Conservation (phyloP, 169 alveolate genomes). For the Condylostoma magnum region DNA sequence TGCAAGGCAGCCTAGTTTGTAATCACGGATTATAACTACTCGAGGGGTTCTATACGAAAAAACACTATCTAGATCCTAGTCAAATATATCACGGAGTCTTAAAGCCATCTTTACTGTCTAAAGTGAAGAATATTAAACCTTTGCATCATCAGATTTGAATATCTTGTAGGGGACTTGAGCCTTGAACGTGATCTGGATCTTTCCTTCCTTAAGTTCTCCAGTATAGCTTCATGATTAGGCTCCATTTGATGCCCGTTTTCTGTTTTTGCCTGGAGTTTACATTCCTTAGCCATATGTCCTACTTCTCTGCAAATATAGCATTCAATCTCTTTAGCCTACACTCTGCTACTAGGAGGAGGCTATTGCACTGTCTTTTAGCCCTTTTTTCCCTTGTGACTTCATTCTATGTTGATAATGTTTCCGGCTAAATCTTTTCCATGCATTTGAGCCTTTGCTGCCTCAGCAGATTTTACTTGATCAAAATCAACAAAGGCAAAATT, state of each 20-base stretch:
- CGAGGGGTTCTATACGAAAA: constrained; percentile 19
- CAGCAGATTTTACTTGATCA: constrained; percentile 21
- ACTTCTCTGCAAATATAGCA: constrained; percentile 31
- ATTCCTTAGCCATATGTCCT: constrained; percentile 34
- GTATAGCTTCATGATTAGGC: not conserved
- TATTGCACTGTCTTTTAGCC: not conserved
- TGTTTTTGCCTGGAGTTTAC: constrained; percentile 8
- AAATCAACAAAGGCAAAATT: constrained; percentile 37
- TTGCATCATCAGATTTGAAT: not conserved
- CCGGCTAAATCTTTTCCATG: constrained; percentile 29
- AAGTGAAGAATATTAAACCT: not conserved
- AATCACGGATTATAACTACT: not conserved
- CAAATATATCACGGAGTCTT: constrained; percentile 20
- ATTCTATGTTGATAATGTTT: constrained; percentile 19
- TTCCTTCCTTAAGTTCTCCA: constrained; percentile 21
- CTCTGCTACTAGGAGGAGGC: not conserved
- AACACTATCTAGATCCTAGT: constrained; percentile 16
- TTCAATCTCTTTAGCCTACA: constrained; percentile 1
- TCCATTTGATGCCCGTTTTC: constrained; percentile 23
- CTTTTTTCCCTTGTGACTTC: constrained; percentile 9
- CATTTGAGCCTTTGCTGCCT: constrained; percentile 16
- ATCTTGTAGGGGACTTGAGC: constrained; percentile 22
- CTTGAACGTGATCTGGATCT: not conserved
- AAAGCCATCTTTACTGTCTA: not conserved
- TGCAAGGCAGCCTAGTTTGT: constrained; percentile 5